These are phyloP conservation scores for Isabelozyma rhagii DNA, from an alignment of 805 yeast species.

Conservation along the genomic window DNA sequence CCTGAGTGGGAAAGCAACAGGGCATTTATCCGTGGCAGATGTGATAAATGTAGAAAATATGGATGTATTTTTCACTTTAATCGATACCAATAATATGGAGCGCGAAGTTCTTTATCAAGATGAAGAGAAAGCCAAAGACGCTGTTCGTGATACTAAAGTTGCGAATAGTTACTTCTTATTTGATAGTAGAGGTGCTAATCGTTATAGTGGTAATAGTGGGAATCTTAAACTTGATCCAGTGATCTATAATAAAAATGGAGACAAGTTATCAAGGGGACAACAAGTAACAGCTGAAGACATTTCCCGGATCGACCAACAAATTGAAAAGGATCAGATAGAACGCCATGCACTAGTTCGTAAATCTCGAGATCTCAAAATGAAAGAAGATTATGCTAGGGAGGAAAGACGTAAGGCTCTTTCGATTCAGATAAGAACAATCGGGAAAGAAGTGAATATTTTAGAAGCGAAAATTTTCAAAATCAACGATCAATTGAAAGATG, in stretches of 20 bases:
- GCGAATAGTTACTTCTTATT: conserved; percentile 39
- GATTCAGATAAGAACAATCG: conserved; percentile 4
- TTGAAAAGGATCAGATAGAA: conserved; percentile 11
- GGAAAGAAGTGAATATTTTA: conserved; percentile 11
- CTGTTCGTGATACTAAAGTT: conserved; percentile 37
- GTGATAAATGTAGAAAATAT: conserved; percentile 54
- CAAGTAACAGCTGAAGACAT: conserved; percentile 9
- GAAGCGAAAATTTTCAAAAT: conserved; percentile 27
- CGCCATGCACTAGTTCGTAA: conserved; percentile 11
- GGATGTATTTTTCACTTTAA: conserved; percentile 55
- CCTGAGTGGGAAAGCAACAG: conserved; percentile 39
- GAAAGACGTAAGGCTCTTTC: background rate
- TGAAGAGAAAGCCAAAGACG: conserved; percentile 47
- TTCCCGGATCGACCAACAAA: conserved; percentile 11
- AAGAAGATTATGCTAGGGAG: conserved; percentile 7
- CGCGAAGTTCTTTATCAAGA: conserved; percentile 50
- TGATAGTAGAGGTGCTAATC: conserved; percentile 35
- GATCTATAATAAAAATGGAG: conserved; percentile 31
- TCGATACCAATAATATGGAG: conserved; percentile 64
- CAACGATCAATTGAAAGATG: conserved; percentile 40
- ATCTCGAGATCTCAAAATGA: conserved; percentile 10
- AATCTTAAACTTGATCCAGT: conserved; percentile 55
- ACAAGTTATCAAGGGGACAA: conserved; percentile 24
- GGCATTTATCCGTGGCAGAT: conserved; percentile 51
- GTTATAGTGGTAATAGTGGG: conserved; percentile 32